Conservation (phyloP, 129 eudicot genomes). For the Chrysanthemum makinoi region DNA sequence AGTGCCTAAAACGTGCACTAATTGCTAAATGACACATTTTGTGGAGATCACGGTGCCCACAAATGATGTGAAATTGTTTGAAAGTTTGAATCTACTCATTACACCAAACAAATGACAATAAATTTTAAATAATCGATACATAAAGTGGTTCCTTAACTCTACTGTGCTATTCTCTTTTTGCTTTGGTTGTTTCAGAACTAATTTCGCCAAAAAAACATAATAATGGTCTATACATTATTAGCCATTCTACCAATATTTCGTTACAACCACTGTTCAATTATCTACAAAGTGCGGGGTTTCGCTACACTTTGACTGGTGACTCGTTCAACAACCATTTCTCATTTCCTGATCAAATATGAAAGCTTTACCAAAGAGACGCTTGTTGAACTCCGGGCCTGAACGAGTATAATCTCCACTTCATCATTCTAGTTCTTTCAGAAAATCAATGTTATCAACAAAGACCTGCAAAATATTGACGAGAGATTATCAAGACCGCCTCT, state of each 20-base stretch:
- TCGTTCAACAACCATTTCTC: conserved; percentile 8
- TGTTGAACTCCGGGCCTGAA: not conserved
- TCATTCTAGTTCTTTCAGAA: conserved; percentile 75
- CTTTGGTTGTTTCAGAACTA: conserved; percentile 20
- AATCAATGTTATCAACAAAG: conserved; percentile 68
- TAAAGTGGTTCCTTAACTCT: conserved; percentile 20
- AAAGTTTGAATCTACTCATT: not conserved
- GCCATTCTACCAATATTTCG: conserved; percentile 24
- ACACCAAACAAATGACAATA: conserved; percentile 20
- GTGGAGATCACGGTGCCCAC: not conserved
- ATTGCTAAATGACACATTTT: not conserved
- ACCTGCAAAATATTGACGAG: conserved; percentile 42
- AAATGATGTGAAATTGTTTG: not conserved
- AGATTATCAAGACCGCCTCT: not conserved
- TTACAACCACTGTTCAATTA: conserved; percentile 28
- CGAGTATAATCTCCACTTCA: not conserved
- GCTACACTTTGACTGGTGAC: conserved; percentile 7
- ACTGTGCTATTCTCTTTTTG: conserved; percentile 12
- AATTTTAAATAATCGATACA: conserved; percentile 13
- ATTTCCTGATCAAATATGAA: not conserved
- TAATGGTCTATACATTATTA: conserved; percentile 32
- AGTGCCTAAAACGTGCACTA: not conserved
- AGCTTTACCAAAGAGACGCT: conserved; percentile 8
- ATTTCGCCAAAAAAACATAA: conserved; percentile 16
- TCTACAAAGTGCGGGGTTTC: conserved; percentile 27